Evolutionary conservation across 1,284 basidiomycete genomes (phyloP), one percentile per base, ranked within the genome.

Genomic region (Ustilago tritici): DNA sequence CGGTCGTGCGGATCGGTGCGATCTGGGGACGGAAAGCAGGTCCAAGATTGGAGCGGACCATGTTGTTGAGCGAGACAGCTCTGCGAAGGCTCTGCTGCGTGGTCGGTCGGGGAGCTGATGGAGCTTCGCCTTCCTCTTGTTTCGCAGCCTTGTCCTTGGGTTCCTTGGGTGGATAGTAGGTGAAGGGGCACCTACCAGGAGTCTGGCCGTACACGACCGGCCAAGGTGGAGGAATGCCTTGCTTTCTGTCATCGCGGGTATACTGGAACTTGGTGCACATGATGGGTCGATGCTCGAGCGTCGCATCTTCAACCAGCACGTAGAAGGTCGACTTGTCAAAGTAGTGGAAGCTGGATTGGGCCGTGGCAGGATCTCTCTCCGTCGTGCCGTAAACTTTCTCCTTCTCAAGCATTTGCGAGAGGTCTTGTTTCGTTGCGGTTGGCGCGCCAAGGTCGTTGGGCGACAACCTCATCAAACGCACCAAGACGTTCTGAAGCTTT

Each of bases 291-390:
- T 89, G 87, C 61, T 95, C 92, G 69, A 92, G 90, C 7, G 90
- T 91, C 68, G 94, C 90, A 82, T 99, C 97, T 85, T 98, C 95
- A 32, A 99, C 91, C 47, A 99, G 89, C 35, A 98, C 89, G 86
- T 94, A 98, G 84, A 90, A 92, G 64, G 90, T 91, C 55, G 90
- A 89, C 61, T 92, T 91, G 35, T 90, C 88, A 87, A 99, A 99
- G 87, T 99, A 99, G 76, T 91, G 91, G 84, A 91, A 95, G 87
- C 96, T 94, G 70, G 93, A 91, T 54, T 95, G 91, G 65, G 91
- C 93, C 60, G 95, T 93, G 12, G 90, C 91, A 1, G 94, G 92
- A 87, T 99, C 97, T 46, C 95, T 92, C 88, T 99, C 97, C 1
- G 88, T 92, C 1, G 92, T 92, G 53, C 97, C 97, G 79, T 95